Conservation (phyloP, 768 basidiomycete genomes). For the Russula foetens region DNA sequence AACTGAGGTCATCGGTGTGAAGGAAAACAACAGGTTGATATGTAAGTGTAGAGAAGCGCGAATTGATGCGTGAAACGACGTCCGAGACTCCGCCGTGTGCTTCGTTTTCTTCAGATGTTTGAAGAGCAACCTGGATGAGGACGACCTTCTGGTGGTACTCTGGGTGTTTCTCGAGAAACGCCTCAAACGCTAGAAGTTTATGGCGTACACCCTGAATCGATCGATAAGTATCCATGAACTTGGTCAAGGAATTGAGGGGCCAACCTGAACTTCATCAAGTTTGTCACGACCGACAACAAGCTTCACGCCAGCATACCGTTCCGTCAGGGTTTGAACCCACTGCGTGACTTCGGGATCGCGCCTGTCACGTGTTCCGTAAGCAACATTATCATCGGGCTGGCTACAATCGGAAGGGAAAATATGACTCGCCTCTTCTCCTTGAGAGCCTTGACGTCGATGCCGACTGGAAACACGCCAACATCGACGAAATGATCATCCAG, state of each 20-base stretch:
- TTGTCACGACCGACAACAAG: constrained; percentile 85
- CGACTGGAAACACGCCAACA: constrained; percentile 86
- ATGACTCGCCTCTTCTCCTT: constrained; percentile 52
- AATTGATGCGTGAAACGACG: constrained; percentile 72
- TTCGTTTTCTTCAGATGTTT: constrained; percentile 73
- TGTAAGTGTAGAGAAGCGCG: constrained; percentile 73
- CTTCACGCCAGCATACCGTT: constrained; percentile 81
- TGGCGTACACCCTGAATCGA: constrained; percentile 57
- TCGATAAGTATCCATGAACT: background rate
- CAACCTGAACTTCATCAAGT: constrained; percentile 61
- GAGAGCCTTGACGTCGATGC: constrained; percentile 69
- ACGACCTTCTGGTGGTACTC: constrained; percentile 76
- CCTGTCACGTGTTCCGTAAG: constrained; percentile 29
- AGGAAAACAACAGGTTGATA: constrained; percentile 85
- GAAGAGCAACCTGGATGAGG: constrained; percentile 81
- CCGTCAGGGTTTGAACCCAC: constrained; percentile 72
- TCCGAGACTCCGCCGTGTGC: constrained; percentile 66
- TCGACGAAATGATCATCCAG: constrained; percentile 67
- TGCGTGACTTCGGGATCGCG: constrained; percentile 70
- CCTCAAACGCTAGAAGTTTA: constrained; percentile 77
- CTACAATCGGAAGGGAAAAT: background rate
- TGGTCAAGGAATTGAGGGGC: constrained; percentile 30
- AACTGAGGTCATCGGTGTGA: constrained; percentile 78
- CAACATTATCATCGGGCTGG: background rate
- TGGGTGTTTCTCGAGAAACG: constrained; percentile 71